These are phyloP conservation scores for Exophiala aquamarina DNA, from an alignment of 2,329 filamentous ascomycete genomes.

Conservation along the genomic window DNA sequence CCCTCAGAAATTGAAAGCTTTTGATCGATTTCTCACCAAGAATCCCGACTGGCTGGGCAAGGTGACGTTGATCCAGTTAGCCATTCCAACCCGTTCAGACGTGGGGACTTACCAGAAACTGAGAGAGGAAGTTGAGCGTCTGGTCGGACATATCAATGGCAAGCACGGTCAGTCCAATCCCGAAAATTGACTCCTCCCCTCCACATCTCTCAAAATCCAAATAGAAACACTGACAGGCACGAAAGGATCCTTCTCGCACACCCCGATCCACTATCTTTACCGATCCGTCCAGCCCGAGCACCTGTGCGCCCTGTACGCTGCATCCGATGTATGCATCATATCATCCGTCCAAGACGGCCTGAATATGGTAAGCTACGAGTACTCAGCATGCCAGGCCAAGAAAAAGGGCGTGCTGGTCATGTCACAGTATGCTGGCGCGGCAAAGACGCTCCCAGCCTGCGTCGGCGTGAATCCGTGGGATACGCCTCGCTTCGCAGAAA, in stretches of 20 bases:
- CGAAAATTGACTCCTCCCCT: neutral
- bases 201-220: conserved; percentile 44
- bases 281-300: conserved; percentile 92
- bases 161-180: conserved; percentile 62
- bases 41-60: conserved; percentile 93
- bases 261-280: conserved; percentile 94
- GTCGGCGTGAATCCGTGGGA: conserved; percentile 96
- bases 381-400: conserved; percentile 85
- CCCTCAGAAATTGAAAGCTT: conserved; percentile 87
- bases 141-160: conserved; percentile 91
- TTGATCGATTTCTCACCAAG: conserved; percentile 88
- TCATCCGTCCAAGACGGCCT: conserved; percentile 92
- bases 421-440: conserved; percentile 93
- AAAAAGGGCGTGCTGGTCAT: conserved; percentile 83
- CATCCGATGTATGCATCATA: conserved; percentile 84
- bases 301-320: conserved; percentile 85
- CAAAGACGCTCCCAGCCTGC: conserved; percentile 83
- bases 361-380: conserved; percentile 97
- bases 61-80: conserved; percentile 89
- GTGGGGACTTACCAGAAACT: conserved; percentile 96
- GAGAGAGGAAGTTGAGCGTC: conserved; percentile 83
- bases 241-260: conserved; percentile 75
- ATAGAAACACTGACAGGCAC: too few relatives aligned
- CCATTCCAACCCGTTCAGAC: conserved; percentile 78
- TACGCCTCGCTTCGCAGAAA: conserved; percentile 83